A percentile compares a stretch with the other conserved stretches of the same genome.
Evolutionary conservation across 2,329 filamentous ascomycete genomes (phyloP).

Genomic region (Fusarium albidum): DNA sequence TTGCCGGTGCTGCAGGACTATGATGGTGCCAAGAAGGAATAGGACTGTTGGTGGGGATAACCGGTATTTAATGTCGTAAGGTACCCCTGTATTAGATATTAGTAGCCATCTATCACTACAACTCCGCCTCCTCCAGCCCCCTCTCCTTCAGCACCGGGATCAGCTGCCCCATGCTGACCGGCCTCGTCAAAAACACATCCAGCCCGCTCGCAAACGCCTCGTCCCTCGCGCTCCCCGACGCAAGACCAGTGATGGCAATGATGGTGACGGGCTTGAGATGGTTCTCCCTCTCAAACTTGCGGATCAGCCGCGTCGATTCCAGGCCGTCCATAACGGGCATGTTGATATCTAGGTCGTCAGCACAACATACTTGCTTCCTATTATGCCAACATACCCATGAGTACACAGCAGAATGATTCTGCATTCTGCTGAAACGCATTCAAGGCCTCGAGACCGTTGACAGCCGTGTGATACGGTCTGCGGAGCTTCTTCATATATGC

Average conservation of each 20-base stretch:
- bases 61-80: no score
- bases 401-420: not conserved
- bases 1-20: no score
- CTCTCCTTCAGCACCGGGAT: not conserved
- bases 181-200: conserved; percentile 7
- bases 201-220: conserved; percentile 9
- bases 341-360: conserved; percentile 2
- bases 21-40: no score
- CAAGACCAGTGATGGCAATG: conserved; percentile 4
- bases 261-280: not conserved
- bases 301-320: conserved; percentile 9
- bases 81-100: no score
- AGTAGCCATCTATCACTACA: no score
- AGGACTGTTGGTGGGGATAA: no score
- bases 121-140: not conserved
- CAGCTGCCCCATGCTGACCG: not conserved
- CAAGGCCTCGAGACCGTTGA: not conserved
- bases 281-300: conserved; percentile 1
- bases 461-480: not conserved
- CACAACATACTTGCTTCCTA: not conserved
- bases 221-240: not conserved
- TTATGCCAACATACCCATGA: not conserved
- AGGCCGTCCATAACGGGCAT: conserved; percentile 10
- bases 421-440: not conserved
- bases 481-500: not conserved